A percentile compares a stretch with the other conserved stretches of the same genome.
These are phyloP conservation scores for Boletus pseudopeckii DNA, from an alignment of 768 basidiomycete genomes.

Conservation along the genomic window DNA sequence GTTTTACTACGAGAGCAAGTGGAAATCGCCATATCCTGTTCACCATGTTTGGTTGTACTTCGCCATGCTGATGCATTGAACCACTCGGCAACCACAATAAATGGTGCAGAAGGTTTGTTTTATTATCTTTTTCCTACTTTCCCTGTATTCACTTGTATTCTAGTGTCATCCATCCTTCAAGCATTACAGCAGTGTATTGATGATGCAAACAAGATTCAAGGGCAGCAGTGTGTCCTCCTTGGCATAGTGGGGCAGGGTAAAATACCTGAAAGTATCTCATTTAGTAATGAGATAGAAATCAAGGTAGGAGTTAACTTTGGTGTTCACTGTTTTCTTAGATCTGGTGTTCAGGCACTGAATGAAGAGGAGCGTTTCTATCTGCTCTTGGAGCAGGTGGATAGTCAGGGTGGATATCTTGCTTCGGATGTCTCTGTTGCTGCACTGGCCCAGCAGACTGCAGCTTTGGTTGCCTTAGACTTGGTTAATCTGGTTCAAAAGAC, in stretches of 20 bases:
- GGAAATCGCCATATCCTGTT: constrained; percentile 71
- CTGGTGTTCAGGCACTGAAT: constrained; percentile 60
- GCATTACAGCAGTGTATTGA: constrained; percentile 62
- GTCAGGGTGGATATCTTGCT: constrained; percentile 44
- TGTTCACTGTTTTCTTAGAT: neutral
- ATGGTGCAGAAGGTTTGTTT: constrained; percentile 53
- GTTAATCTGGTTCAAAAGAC: constrained; percentile 63
- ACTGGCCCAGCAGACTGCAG: constrained; percentile 87
- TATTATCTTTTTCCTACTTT: neutral
- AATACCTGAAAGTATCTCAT: constrained; percentile 62
- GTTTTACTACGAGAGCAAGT: constrained; percentile 67
- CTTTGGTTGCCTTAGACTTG: constrained; percentile 81
- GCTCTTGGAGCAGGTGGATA: constrained; percentile 40
- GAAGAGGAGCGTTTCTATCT: constrained; percentile 71
- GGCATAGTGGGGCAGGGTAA: constrained; percentile 68
- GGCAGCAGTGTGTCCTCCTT: constrained; percentile 71
- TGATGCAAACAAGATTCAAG: constrained; percentile 53
- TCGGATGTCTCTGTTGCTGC: constrained; percentile 74
- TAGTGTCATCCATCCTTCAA: constrained; percentile 59
- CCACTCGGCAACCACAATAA: constrained; percentile 56
- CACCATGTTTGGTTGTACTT: constrained; percentile 82
- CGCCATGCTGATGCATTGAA: constrained; percentile 78
- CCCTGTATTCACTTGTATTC: neutral
- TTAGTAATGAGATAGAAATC: constrained; percentile 82
- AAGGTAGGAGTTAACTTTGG: constrained; percentile 45